A percentile compares a stretch with the other conserved stretches of the same genome.
Conservation (phyloP, 306 rosid species). For the Lagenaria siceraria region DNA sequence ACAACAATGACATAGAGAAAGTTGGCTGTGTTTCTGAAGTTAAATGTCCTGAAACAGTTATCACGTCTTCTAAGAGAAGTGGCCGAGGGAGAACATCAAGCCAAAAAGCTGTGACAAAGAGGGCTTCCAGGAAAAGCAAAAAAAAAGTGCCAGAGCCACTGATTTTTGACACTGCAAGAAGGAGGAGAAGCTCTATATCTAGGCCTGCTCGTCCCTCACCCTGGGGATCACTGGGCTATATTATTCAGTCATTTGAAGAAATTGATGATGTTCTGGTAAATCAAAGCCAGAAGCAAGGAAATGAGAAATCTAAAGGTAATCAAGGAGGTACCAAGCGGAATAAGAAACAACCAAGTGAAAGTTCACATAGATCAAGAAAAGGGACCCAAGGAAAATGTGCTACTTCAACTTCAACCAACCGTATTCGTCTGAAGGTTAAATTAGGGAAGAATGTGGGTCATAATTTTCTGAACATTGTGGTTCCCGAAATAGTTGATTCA, state of each 20-base stretch:
- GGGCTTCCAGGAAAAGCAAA: slow-evolving; percentile 42
- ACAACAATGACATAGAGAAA: slow-evolving; percentile 28
- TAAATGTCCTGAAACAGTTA: slow-evolving; percentile 18
- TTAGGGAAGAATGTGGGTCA: slow-evolving; percentile 46
- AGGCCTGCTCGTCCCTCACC: slow-evolving; percentile 64
- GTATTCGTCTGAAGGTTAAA: slow-evolving; percentile 72
- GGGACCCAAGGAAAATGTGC: slow-evolving; percentile 25
- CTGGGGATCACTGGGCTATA: slow-evolving; percentile 69
- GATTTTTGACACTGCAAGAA: slow-evolving; percentile 38
- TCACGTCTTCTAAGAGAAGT: slow-evolving; percentile 40
- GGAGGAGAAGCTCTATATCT: slow-evolving; percentile 71
- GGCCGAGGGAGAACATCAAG: slow-evolving; percentile 36
- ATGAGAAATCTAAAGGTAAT: slow-evolving; percentile 34
- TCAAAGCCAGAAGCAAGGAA: slow-evolving; percentile 35
- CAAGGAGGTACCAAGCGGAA: slow-evolving; percentile 28
- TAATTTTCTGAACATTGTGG: slow-evolving; percentile 31
- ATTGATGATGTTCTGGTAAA: slow-evolving; percentile 28
- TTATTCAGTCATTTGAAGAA: slow-evolving; percentile 40
- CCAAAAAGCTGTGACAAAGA: slow-evolving; percentile 42
- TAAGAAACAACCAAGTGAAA: slow-evolving; percentile 32
- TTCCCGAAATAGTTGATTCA: slow-evolving; percentile 39
- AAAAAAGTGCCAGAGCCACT: slow-evolving; percentile 22
- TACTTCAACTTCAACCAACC: slow-evolving; percentile 34
- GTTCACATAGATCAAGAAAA: slow-evolving; percentile 29
- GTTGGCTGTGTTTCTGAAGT: slow-evolving; percentile 33